Base-by-base conservation (phyloP, 2,329 filamentous ascomycete species). In the Huntiella omanensis region DNA sequence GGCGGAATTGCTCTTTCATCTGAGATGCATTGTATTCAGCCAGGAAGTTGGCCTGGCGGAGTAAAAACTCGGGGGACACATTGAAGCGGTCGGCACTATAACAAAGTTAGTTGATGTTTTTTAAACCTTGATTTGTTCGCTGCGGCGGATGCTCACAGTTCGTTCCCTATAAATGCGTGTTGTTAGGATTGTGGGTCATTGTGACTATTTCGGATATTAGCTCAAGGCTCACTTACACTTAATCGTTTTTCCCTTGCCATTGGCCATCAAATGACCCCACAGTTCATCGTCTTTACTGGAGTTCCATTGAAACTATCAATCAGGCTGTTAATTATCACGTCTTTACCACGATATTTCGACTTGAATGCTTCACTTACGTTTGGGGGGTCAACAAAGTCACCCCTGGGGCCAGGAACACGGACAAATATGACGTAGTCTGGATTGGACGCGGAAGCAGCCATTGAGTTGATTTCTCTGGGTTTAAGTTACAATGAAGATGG, bases 11-110 rank as follows among this genome's bases (percentile, higher is more conserved):
- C 15, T 83, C 86, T 53, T 84, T 77, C 41, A 96, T 83, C 59
- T 95, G 85, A 1, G 83, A 83, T 22, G 92, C 73, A 63, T 96
- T 85, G 44, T 83, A 73, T 59, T 96, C 87, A 57, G 91, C 94
- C 4, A 96, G 73, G 73, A 86, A 94, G 60, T 85, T 86, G 52
- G 86, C 86, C 62, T 98, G 86, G 58, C 94, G 84, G 12, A 95
- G 73, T 32, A 98, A 71, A 57, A 96, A 96, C 36, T 85, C 73
- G 49, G 92, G 75, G 19, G 83, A 80, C 15, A 95, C 88, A 52
- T 87, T 73, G 61, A 95, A 94, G 40, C 75, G 70, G 45, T 73
- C 68, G 40, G 83, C 84, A 57, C 80, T 81, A 54, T 4, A 17
- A 33, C 6, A 17, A 33, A 22, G 33, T 44, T 45, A 48, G 45